Base-by-base conservation (phyloP, 2,329 filamentous ascomycete species). In the Hyphodiscus sp. region DNA sequence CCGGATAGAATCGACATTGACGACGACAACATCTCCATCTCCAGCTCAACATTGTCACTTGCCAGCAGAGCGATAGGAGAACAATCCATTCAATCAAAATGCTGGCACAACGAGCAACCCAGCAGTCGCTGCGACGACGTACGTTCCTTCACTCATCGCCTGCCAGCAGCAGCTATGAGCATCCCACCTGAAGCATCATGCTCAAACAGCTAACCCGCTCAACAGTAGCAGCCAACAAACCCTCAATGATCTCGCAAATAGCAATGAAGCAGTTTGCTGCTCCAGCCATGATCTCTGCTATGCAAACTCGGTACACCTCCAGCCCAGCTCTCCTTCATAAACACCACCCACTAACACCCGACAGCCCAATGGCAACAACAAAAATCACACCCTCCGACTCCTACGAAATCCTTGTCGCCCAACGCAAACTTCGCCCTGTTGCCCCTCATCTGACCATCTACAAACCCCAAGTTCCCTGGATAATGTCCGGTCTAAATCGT, bases 391-490 rank as follows among this genome's bases (percentile, higher is more conserved):
- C 72, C 45, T 58, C 66, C 45, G 68, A 76, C 54, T 73, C 69
- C 58, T 63, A 74, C 64, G 62, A 76, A 57, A 83, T 88, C 71
- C 83, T 89, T 68, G 78, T 77, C 57, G 77, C 80, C 61, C 86
- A 89, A 71, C 85, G 86, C 62, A 75, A 83, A 57, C 71, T 77
- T 63, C 85, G 86, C 56, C 86, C 86, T 58, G 76, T 86, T 64
- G 75, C 85, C 49, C 86, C 86, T 49, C 86, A 89, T 69, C 77
- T 89, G 57, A 60, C 69, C 65, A 89, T 89, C 77, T 89, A 89
- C 77, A 71, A 73, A 54, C 82, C 83, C 8, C 85, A 89, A 70
- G 80, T 89, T 63, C 85, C 85, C 63, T 87, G 83, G 85, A 78
- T 80, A 65, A 70, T 74, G 51, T 84, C 80, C 53, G 70, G 63